Evolutionary conservation across 2,329 filamentous ascomycete species (phyloP).

Genomic region (Raffaelea ambrosiae): DNA sequence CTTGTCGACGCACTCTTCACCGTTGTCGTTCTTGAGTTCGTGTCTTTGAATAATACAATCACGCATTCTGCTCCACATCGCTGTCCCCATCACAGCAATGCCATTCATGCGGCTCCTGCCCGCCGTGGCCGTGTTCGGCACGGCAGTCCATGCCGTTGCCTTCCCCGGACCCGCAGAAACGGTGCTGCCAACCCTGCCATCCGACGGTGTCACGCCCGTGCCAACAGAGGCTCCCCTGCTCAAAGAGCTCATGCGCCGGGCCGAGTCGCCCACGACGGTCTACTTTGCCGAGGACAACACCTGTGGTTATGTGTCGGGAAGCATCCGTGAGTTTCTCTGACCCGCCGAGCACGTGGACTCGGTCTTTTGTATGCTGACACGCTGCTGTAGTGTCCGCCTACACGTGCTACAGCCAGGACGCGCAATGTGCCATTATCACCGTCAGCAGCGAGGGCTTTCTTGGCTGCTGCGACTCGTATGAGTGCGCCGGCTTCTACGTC

Average conservation of each 20-base stretch:
- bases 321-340: not conserved
- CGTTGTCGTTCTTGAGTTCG: too few relatives aligned
- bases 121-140: constrained; percentile 6
- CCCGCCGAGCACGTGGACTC: not conserved
- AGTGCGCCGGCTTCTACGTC: constrained; percentile 8
- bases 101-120: not conserved
- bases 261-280: not conserved
- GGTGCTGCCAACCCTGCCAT: not conserved
- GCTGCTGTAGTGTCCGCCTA: constrained; percentile 1
- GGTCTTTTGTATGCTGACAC: not conserved
- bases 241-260: constrained; percentile 1
- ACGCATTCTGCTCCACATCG: too few relatives aligned
- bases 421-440: constrained; percentile 9
- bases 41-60: too few relatives aligned
- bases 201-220: constrained; percentile 4
- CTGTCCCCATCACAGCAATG: too few relatives aligned
- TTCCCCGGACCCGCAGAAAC: constrained; percentile 3
- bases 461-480: constrained; percentile 9
- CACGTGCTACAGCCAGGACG: constrained; percentile 5
- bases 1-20: too few relatives aligned
- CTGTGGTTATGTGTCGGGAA: constrained; percentile 11
- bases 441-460: constrained; percentile 6
- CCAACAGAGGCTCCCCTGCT: constrained; percentile 6
- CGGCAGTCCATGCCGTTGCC: constrained; percentile 5
- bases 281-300: constrained; percentile 13